phyloP scores from a whole-genome alignment of 306 rosid species.

The Oxytropis ochrocephala region DNA sequence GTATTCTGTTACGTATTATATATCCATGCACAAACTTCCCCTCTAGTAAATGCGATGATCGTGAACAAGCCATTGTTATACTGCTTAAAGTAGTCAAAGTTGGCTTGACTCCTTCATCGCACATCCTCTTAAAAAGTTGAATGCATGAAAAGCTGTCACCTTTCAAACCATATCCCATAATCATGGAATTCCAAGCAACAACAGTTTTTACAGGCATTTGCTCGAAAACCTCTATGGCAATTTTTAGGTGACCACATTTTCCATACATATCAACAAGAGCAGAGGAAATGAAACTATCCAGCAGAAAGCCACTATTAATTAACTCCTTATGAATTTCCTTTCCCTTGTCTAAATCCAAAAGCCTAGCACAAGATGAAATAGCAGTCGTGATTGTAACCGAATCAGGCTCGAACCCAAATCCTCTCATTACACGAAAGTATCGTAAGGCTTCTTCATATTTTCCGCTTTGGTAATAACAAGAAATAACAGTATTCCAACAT shows the following conservation, averaged over 20 bases:
- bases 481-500: conserved; percentile 74
- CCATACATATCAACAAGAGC: conserved; percentile 87
- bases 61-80: conserved; percentile 55
- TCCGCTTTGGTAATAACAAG: conserved; percentile 67
- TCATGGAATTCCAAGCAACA: conserved; percentile 78
- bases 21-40: conserved; percentile 67
- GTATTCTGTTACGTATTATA: conserved; percentile 43
- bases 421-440: conserved; percentile 50
- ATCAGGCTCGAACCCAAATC: conserved; percentile 57
- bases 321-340: conserved; percentile 57
- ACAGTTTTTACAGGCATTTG: conserved; percentile 52
- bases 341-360: conserved; percentile 64
- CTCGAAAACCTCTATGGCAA: conserved; percentile 62
- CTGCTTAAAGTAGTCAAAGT: conserved; percentile 58
- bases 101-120: conserved; percentile 45
- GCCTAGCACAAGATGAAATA: conserved; percentile 61
- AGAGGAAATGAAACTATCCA: conserved; percentile 47
- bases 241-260: conserved; percentile 61
- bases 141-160: conserved; percentile 67
- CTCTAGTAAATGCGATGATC: conserved; percentile 42
- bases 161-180: conserved; percentile 51
- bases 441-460: conserved; percentile 40
- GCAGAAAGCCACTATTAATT: conserved; percentile 18
- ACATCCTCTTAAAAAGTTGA: conserved; percentile 61
- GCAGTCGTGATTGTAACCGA: conserved; percentile 47